Evolutionary conservation across 2,329 filamentous ascomycete species (phyloP).

Genomic region (Trichoderma simmonsii): DNA sequence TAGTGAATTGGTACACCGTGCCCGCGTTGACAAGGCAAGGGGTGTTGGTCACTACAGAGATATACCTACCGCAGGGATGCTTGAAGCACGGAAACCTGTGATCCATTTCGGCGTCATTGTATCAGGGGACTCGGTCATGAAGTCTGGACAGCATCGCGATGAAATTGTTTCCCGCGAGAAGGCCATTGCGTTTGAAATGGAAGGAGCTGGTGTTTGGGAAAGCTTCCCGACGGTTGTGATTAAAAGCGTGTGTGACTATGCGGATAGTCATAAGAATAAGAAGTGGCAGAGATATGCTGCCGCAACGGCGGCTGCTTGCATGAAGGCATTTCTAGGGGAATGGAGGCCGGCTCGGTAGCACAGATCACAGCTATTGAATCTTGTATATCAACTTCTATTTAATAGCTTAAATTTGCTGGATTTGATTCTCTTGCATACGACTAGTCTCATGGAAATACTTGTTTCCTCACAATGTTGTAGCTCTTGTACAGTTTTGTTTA

Average conservation of each 20-base stretch:
- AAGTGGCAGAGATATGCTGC: constrained; percentile 28
- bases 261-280: constrained; percentile 38
- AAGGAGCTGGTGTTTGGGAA: constrained; percentile 30
- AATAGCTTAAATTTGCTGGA: neutral
- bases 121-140: constrained; percentile 40
- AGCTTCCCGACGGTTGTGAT: constrained; percentile 34
- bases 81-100: neutral
- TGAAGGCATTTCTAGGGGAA: constrained; percentile 13
- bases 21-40: neutral
- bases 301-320: constrained; percentile 20
- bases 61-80: neutral
- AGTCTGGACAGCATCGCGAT: constrained; percentile 35
- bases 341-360: neutral
- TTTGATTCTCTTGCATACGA: neutral
- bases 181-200: constrained; percentile 34
- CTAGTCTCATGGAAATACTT: neutral
- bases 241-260: constrained; percentile 38
- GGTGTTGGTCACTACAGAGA: too few relatives aligned
- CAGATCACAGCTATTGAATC: too few relatives aligned
- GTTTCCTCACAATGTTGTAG: neutral
- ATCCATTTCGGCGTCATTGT: constrained; percentile 35
- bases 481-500: neutral
- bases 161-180: constrained; percentile 23
- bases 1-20: neutral
- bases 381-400: neutral